Conservation (phyloP, 2,329 filamentous ascomycete species). For the Colletotrichum acutatum region DNA sequence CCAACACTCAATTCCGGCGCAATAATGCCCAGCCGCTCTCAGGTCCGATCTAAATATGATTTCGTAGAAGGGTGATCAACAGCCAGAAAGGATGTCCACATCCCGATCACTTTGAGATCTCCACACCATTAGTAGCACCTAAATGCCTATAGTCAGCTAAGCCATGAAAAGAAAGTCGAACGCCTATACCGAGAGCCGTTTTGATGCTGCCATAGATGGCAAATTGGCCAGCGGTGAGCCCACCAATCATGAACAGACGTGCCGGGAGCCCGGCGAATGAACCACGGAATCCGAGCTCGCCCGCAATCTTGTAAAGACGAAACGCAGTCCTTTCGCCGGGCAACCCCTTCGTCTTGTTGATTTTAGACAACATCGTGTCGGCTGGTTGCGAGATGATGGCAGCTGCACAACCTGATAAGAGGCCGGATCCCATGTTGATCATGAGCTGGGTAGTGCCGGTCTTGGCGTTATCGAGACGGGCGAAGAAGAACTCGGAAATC, state of each 20-base stretch:
- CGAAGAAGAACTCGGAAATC: constrained; percentile 80
- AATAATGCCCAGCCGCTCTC: too few species aligned
- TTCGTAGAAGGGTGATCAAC: too few species aligned
- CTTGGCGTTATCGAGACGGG: constrained; percentile 74
- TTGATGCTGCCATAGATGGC: constrained; percentile 73
- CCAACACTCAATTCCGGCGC: too few species aligned
- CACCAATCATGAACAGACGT: constrained; percentile 72
- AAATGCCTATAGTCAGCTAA: not conserved
- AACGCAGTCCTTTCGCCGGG: constrained; percentile 85
- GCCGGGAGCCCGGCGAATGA: constrained; percentile 85
- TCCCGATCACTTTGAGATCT: not conserved
- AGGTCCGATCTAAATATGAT: too few species aligned
- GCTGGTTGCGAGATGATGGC: constrained; percentile 89
- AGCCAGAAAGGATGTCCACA: too few species aligned
- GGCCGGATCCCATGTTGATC: constrained; percentile 76
- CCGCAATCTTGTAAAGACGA: constrained; percentile 87
- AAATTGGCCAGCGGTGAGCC: constrained; percentile 83
- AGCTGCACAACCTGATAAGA: constrained; percentile 77
- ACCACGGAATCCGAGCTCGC: constrained; percentile 83
- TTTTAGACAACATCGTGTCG: constrained; percentile 93
- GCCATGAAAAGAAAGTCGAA: not conserved
- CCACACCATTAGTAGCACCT: not conserved
- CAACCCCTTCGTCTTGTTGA: constrained; percentile 92
- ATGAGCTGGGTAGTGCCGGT: constrained; percentile 76
- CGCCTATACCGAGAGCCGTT: not conserved